Evolutionary conservation across 257 asterid species (phyloP).

Genomic region (Knoxia roxburghii): DNA sequence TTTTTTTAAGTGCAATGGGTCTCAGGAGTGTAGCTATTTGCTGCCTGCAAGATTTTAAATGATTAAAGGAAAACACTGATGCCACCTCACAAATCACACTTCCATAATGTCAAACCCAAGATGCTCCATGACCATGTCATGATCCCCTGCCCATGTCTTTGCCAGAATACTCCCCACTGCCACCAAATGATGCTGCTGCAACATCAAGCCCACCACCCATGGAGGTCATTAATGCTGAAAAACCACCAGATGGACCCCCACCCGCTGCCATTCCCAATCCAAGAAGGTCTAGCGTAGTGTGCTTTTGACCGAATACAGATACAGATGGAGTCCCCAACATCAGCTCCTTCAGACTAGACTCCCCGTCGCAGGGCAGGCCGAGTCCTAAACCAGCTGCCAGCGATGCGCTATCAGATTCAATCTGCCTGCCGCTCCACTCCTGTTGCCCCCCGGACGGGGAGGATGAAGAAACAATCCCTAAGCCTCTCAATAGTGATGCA

Average conservation of each 20-base stretch:
- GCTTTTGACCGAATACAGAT: slow-evolving; percentile 74
- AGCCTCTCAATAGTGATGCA: slow-evolving; percentile 58
- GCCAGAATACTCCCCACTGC: slow-evolving; percentile 40
- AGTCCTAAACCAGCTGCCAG: slow-evolving; percentile 55
- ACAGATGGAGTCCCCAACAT: slow-evolving; percentile 81
- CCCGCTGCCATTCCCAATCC: slow-evolving; percentile 83
- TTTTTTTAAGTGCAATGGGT: slow-evolving; percentile 10
- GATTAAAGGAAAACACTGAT: not conserved
- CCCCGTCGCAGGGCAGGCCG: slow-evolving; percentile 52
- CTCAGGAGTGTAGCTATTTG: not conserved
- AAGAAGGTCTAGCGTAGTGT: slow-evolving; percentile 76
- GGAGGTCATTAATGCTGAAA: slow-evolving; percentile 68
- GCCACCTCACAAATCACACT: slow-evolving; percentile 3
- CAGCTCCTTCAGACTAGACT: slow-evolving; percentile 68
- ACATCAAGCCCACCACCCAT: slow-evolving; percentile 49
- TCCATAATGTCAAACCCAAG: slow-evolving; percentile 11
- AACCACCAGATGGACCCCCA: slow-evolving; percentile 51
- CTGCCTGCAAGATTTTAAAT: slow-evolving; percentile 3
- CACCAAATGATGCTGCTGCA: slow-evolving; percentile 35
- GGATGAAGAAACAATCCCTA: slow-evolving; percentile 48
- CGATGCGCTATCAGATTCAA: slow-evolving; percentile 40
- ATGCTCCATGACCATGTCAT: slow-evolving; percentile 12
- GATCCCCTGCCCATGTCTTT: slow-evolving; percentile 45
- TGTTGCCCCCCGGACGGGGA: slow-evolving; percentile 30
- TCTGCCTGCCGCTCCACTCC: slow-evolving; percentile 38